A percentile compares a stretch with the other conserved stretches of the same genome.
phyloP scores from a whole-genome alignment of 2,329 filamentous ascomycete genomes.

The Penicillium hesseltinei region DNA sequence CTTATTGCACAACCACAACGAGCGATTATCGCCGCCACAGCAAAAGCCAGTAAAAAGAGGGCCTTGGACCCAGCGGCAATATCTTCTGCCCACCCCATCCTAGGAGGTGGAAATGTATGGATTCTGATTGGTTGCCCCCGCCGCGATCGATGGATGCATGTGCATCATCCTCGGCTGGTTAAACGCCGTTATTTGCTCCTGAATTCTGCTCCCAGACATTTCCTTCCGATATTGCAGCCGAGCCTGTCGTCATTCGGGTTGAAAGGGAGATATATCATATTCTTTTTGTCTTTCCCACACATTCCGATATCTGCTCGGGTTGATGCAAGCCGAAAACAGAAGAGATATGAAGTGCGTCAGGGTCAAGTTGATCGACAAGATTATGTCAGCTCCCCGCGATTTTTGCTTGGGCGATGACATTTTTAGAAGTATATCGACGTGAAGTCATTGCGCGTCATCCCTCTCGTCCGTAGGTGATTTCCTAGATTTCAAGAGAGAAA shows the following conservation, averaged over 20 bases:
- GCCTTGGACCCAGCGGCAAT: slow-evolving; percentile 31
- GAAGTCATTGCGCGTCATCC: slow-evolving; percentile 28
- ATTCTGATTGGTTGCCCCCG: slow-evolving; percentile 29
- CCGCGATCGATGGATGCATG: slow-evolving; percentile 20
- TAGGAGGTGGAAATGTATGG: slow-evolving; percentile 15
- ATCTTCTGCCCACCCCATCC: slow-evolving; percentile 30
- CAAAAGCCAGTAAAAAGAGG: slow-evolving; percentile 21
- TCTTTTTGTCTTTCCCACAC: not conserved
- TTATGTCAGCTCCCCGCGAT: slow-evolving; percentile 24
- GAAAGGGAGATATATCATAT: not conserved
- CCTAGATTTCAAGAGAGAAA: not conserved
- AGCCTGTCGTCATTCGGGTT: slow-evolving; percentile 14
- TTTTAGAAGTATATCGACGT: slow-evolving; percentile 2
- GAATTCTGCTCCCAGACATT: not conserved
- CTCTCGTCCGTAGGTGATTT: slow-evolving; percentile 5
- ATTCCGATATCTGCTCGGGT: slow-evolving; percentile 15
- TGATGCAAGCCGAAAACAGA: slow-evolving; percentile 14
- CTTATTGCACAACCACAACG: slow-evolving; percentile 13
- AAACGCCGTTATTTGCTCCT: slow-evolving; percentile 27
- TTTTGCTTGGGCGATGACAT: not conserved
- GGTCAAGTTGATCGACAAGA: slow-evolving; percentile 9
- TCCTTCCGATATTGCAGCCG: slow-evolving; percentile 15
- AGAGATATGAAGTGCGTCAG: not conserved
- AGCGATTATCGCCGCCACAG: slow-evolving; percentile 12
- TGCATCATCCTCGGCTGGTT: slow-evolving; percentile 29